A percentile compares a stretch with the other conserved stretches of the same genome.
Conservation (phyloP, 306 rosid species). For the Quercus cerris region DNA sequence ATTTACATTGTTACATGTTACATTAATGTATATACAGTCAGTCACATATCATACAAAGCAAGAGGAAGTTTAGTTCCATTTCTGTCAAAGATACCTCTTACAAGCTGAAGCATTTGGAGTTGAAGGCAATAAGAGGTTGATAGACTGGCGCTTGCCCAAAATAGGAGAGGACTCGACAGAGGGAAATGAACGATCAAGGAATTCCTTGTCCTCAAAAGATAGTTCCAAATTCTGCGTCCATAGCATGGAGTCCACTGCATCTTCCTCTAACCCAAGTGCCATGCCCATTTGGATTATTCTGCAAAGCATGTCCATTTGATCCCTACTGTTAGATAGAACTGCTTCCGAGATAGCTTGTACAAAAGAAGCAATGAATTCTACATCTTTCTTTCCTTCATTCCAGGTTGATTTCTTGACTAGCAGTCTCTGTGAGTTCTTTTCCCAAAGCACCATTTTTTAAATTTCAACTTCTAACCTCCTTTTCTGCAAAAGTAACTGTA, state of each 20-base stretch:
- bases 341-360: constrained; percentile 50
- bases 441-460: constrained; percentile 12
- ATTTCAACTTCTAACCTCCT: no score
- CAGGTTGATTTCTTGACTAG: constrained; percentile 30
- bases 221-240: constrained; percentile 56
- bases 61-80: no score
- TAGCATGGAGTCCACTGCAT: constrained; percentile 46
- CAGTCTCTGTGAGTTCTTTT: constrained; percentile 26
- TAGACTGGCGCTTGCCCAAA: no score
- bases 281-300: constrained; percentile 55
- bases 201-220: constrained; percentile 53
- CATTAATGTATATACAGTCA: no score
- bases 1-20: no score
- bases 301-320: constrained; percentile 43
- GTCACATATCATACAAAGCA: no score
- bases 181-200: constrained; percentile 39
- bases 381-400: constrained; percentile 12
- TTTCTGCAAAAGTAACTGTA: no score
- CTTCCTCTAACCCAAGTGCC: constrained; percentile 46
- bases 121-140: no score
- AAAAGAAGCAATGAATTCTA: constrained; percentile 57
- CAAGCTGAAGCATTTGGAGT: no score
- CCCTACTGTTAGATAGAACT: constrained; percentile 42
- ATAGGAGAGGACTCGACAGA: constrained; percentile 7
- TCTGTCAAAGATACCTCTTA: no score